Evolutionary conservation across 495 filamentous ascomycete genomes (phyloP), one percentile per base, ranked within the genome.

Genomic region (Penicillium bialowiezense): DNA sequence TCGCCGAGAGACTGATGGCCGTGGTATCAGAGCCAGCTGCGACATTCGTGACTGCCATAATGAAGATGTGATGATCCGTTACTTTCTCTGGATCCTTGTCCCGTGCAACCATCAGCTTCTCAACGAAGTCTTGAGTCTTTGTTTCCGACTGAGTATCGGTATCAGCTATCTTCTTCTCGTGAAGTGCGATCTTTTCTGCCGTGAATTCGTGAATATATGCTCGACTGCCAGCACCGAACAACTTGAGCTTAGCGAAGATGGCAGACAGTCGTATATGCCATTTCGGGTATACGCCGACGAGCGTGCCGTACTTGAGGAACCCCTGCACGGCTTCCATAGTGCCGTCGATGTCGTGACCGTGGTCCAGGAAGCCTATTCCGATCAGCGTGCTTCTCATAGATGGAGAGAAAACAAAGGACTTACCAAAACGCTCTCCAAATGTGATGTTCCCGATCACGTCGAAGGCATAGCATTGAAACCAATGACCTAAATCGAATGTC

Each of bases 391-490:
- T 29, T 39, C 2, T 14, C 24, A 10, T 41, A 24, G 32, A 38
- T 13, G n/a, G n/a, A n/a, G n/a, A n/a, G n/a, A n/a, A n/a, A n/a
- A n/a, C 28, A 48, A 19, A 13, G 12, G 31, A 48, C 42, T 40
- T 44, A 69, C 69, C 70, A 56, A 86, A 82, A 8, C 80, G 70
- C 52, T 84, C 78, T 42, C 76, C 76, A 53, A 83, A 87, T 3
- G 81, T 84, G 54, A 88, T 83, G 52, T 84, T 75, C 28, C 81
- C 81, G 51, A 87, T 85, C 2, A 85, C 79, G 48, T 83, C 81
- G 51, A 81, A 82, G 0, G 80, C 78, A 51, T 78, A 84, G 40
- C 70, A 81, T 51, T 81, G 79, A 26, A 81, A 63, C 77, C 78
- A 81, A 45, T 76, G 64, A 0, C 68, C 69, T 3, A 84, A 63